A percentile compares a stretch with the other conserved stretches of the same genome.
phyloP scores from a whole-genome alignment of 1,284 basidiomycete species.

The Ceratobasidium sp. region DNA sequence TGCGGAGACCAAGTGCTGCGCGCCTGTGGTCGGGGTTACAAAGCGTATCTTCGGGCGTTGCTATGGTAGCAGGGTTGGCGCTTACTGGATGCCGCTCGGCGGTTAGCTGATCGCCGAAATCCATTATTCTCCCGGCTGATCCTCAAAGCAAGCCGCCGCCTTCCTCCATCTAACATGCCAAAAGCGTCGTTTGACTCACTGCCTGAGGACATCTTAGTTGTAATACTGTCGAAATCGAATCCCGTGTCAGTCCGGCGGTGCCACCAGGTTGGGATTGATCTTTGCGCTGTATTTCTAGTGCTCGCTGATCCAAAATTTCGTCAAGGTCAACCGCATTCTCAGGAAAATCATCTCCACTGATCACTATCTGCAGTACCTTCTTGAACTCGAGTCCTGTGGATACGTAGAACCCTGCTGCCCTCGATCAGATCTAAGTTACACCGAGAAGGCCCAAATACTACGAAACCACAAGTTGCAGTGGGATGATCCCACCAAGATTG shows the following conservation, averaged over 20 bases:
- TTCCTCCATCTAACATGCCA: too few relatives aligned
- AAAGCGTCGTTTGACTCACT: too few relatives aligned
- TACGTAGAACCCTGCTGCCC: neutral
- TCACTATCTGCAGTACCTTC: slow-evolving; percentile 1
- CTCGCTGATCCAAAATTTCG: too few relatives aligned
- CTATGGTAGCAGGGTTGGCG: neutral
- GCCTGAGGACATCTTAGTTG: too few relatives aligned
- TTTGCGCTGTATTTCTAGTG: too few relatives aligned
- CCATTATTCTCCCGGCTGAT: too few relatives aligned
- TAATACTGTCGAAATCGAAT: too few relatives aligned
- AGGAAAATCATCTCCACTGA: neutral
- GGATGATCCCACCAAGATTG: neutral
- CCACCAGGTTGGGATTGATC: too few relatives aligned
- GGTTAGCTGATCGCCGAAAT: too few relatives aligned
- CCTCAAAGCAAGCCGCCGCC: too few relatives aligned
- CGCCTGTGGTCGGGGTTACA: neutral
- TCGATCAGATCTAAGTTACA: slow-evolving; percentile 12
- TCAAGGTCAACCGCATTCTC: neutral
- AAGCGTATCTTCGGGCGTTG: neutral
- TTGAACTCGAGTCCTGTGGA: neutral
- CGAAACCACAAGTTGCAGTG: neutral
- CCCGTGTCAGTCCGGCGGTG: too few relatives aligned
- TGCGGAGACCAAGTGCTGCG: neutral
- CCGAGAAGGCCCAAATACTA: slow-evolving; percentile 1
- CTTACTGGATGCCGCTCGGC: neutral